Evolutionary conservation across 768 basidiomycete genomes (phyloP).

Genomic region (Paxillus rubicundulus): DNA sequence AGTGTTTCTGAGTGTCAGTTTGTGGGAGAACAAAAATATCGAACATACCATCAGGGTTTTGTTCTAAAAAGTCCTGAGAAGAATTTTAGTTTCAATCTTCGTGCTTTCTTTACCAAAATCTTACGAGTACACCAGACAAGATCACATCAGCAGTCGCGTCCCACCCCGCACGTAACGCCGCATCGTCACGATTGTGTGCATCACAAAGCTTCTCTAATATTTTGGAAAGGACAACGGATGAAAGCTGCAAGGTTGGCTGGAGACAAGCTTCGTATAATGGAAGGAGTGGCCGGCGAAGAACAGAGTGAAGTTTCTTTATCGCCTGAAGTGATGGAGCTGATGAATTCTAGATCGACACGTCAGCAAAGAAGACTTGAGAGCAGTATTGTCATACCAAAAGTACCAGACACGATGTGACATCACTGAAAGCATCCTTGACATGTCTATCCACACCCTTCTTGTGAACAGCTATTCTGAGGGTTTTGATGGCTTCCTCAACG

Average conservation of each 20-base stretch:
- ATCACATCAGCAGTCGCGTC: slow-evolving; percentile 44
- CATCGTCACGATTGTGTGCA: slow-evolving; percentile 18
- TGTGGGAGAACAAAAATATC: background rate
- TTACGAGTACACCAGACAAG: slow-evolving; percentile 53
- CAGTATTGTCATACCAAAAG: slow-evolving; percentile 38
- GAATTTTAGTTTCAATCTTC: slow-evolving; percentile 12
- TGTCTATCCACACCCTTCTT: slow-evolving; percentile 29
- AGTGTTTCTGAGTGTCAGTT: background rate
- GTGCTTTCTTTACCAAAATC: slow-evolving; percentile 3
- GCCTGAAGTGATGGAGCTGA: slow-evolving; percentile 36
- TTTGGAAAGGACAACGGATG: slow-evolving; percentile 38
- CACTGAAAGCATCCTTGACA: slow-evolving; percentile 35
- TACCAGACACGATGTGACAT: slow-evolving; percentile 41
- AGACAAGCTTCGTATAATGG: slow-evolving; percentile 44
- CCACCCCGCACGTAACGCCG: slow-evolving; percentile 36
- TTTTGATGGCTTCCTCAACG: slow-evolving; percentile 30
- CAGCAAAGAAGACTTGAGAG: background rate
- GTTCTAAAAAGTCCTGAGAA: slow-evolving; percentile 24
- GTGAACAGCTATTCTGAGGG: slow-evolving; percentile 30
- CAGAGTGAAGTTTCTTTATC: slow-evolving; percentile 36
- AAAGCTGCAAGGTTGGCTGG: slow-evolving; percentile 39
- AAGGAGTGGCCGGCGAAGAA: slow-evolving; percentile 43
- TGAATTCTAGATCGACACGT: slow-evolving; percentile 33
- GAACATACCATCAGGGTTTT: slow-evolving; percentile 18
- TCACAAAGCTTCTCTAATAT: slow-evolving; percentile 40